phyloP scores from a whole-genome alignment of 2,329 filamentous ascomycete species.

The Blastomyces gilchristii region DNA sequence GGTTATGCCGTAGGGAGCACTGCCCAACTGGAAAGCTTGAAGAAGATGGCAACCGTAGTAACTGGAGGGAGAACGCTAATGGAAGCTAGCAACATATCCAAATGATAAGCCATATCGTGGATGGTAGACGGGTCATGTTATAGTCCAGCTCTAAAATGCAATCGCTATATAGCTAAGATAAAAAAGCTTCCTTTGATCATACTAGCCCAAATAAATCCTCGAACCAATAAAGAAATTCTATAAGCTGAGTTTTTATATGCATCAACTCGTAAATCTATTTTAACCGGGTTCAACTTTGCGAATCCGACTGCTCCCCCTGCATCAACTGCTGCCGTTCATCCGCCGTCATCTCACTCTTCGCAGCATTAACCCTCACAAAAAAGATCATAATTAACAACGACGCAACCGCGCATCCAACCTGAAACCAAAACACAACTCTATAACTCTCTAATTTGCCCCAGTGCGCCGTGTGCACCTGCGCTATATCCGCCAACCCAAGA shows the following conservation, averaged over 20 bases:
- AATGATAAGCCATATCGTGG: too few relatives aligned
- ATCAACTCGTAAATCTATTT: conserved; percentile 9
- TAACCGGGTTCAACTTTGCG: conserved; percentile 2
- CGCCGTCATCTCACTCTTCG: conserved; percentile 47
- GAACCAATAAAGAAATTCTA: neutral
- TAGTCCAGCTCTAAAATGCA: too few relatives aligned
- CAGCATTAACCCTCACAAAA: conserved; percentile 47
- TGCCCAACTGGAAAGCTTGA: too few relatives aligned
- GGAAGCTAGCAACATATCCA: too few relatives aligned
- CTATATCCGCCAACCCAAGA: conserved; percentile 59
- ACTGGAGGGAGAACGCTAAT: too few relatives aligned
- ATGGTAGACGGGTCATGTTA: too few relatives aligned
- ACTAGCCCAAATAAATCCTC: too few relatives aligned
- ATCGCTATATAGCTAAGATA: too few relatives aligned
- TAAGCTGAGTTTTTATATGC: neutral
- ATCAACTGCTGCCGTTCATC: conserved; percentile 41
- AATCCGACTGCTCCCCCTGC: neutral
- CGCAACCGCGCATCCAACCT: conserved; percentile 45
- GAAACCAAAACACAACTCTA: conserved; percentile 55
- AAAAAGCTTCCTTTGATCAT: neutral
- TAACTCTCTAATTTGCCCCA: conserved; percentile 46
- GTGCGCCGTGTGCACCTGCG: conserved; percentile 39
- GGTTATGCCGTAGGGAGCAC: too few relatives aligned
- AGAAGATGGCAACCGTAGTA: too few relatives aligned
- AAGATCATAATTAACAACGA: conserved; percentile 44